Base-by-base conservation (phyloP, 2,329 filamentous ascomycete species). In the Diaporthe capsici region DNA sequence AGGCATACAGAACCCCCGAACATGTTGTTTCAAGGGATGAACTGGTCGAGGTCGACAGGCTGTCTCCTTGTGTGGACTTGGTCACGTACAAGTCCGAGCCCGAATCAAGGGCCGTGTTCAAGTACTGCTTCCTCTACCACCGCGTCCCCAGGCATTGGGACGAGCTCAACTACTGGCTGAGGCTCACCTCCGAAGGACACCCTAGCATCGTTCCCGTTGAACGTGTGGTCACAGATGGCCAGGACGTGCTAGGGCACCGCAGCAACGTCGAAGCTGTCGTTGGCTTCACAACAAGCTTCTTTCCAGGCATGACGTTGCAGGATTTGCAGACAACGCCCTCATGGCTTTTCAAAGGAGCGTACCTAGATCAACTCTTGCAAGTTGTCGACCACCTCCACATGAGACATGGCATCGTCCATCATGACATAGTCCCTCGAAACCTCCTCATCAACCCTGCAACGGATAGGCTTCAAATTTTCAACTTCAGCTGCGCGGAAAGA, bases 341-440 rank as follows among this genome's bases (percentile, higher is more conserved):
- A 4, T 79, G 81, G 12, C 58, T 79, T 9, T 86, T 86, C 71
- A 82, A 80, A 76, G 78, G 86, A 0, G 57, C 81, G 70, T 85
- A 83, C 82, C 77, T 86, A 0, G 75, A 79, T 22, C 84, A 87
- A 73, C 81, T 87, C 0, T 81, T 81, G 0, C 10, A 79, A 0
- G 81, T 84, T 8, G 79, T 86, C 10, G 84, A 86, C 72, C 80
- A 82, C 49, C 78, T 86, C 37, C 86, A 86, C 71, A 78, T 86
- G 15, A 73, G 80, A 49, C 77, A 82, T 49, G 84, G 85, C 39
- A 81, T 86, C 51, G 77, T 80, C 55, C 85, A 86, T 77, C 81
- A 85, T 75, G 85, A 86, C 73, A 80, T 87, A 68, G 80, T 82
- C 5, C 76, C 82, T 4, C 81, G 83, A 44, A 86, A 86, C 73